Base-by-base conservation (phyloP, 2,329 filamentous ascomycete species). In the Cladophialophora yegresii region DNA sequence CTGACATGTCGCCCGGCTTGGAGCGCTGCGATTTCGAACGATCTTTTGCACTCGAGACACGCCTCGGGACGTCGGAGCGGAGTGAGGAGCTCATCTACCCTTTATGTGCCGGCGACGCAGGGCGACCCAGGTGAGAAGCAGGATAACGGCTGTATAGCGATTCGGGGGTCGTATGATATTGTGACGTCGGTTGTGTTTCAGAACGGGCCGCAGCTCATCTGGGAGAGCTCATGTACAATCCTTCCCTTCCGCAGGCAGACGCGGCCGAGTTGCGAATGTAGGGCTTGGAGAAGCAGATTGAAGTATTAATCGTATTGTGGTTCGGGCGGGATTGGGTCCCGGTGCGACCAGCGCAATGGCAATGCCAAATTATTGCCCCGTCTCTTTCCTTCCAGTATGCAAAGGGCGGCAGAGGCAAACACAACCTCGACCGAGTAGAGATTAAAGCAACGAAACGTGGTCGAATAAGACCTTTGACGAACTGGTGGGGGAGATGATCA, bases 1-100 rank as follows among this genome's bases (percentile, higher is more conserved):
- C 71, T 8, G 58, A 45, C 49, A 68, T 71, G 64, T 71, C 71
- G 26, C 68, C 59, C 12, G 61, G 62, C 58, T 62, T 69, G 43
- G 40, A 65, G 36, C 69, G 68, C 16, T 43, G 36, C 22, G 67
- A 53, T 62, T 54, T 70, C 23, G 65, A 66, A 32, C 69, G 65
- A n/a, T 70, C 67, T 43, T 68, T 70, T 51, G 70, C 70, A 53
- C 69, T 70, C 33, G 69, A 70, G 26, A 71, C 51, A 50, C 70
- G 69, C 33, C 65, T 57, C 22, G 70, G 70, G 45, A 71, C 69
- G 58, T 70, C 69, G 58, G 70, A 69, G 23, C 69, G 67, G 32
- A 66, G 36, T 63, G 67, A 55, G 40, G 68, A 71, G 67, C 63
- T 71, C 70, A 71, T 71, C 60, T 63, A 67, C 58, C 56, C 66